These are phyloP conservation scores for Penicillium occitanis DNA, from an alignment of 2,329 filamentous ascomycete species.

Conservation along the genomic window DNA sequence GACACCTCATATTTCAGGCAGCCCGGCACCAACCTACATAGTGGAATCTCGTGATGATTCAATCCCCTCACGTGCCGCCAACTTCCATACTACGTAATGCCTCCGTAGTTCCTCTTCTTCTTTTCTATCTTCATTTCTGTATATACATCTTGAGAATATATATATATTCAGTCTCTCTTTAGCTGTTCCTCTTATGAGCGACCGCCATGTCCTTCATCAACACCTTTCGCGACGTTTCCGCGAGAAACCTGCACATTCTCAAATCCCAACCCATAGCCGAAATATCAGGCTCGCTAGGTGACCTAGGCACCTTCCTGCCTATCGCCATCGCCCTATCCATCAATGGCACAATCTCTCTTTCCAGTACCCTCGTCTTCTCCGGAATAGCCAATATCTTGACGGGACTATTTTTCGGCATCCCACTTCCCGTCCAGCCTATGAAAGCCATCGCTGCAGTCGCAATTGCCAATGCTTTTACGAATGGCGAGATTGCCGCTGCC, in stretches of 20 bases:
- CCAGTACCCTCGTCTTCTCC: constrained; percentile 82
- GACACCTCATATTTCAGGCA: not conserved
- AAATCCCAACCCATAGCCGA: constrained; percentile 64
- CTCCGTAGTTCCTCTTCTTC: not conserved
- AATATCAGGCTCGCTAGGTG: constrained; percentile 83
- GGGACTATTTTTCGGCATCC: constrained; percentile 79
- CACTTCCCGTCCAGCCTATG: constrained; percentile 86
- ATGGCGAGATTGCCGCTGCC: constrained; percentile 74
- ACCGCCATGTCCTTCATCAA: constrained; percentile 2
- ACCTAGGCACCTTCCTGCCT: constrained; percentile 85
- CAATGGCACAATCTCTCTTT: constrained; percentile 74
- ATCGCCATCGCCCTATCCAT: constrained; percentile 82
- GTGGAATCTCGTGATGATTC: not conserved
- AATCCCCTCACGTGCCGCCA: constrained; percentile 2
- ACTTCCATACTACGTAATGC: not conserved
- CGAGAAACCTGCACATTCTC: constrained; percentile 58
- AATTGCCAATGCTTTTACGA: constrained; percentile 66
- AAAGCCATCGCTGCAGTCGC: constrained; percentile 88
- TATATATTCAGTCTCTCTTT: not conserved
- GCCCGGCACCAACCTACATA: not conserved
- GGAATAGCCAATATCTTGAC: constrained; percentile 84
- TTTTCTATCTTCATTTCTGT: not conserved
- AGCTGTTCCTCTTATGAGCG: not conserved
- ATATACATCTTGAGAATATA: not conserved
- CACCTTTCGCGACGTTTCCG: constrained; percentile 31